phyloP scores from a whole-genome alignment of 805 yeast species.

The Candida mattraensis region DNA sequence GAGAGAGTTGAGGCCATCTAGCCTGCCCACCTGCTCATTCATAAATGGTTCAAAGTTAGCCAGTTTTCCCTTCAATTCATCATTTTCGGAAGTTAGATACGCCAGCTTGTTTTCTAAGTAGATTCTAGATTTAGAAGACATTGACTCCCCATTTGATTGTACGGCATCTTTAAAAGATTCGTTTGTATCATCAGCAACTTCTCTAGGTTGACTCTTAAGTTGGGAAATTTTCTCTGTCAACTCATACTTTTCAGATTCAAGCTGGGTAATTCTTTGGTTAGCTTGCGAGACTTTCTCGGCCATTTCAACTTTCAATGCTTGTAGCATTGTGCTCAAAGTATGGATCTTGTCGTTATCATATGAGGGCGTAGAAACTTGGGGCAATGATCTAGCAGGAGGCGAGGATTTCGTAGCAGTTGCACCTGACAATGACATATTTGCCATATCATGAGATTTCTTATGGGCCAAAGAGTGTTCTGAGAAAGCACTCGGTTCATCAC shows the following conservation, averaged over 20 bases:
- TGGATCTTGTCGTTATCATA: too few relatives aligned
- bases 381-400: too few relatives aligned
- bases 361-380: too few relatives aligned
- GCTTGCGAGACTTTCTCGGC: conserved; percentile 57
- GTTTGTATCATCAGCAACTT: too few relatives aligned
- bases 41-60: conserved; percentile 52
- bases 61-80: conserved; percentile 39
- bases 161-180: background rate
- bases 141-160: conserved; percentile 8
- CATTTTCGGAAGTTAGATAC: conserved; percentile 47
- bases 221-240: conserved; percentile 7
- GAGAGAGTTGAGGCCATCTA: conserved; percentile 52
- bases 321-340: conserved; percentile 28
- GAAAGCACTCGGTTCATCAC: too few relatives aligned
- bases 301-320: conserved; percentile 41
- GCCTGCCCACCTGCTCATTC: conserved; percentile 50
- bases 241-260: conserved; percentile 41
- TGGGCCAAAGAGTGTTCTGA: too few relatives aligned
- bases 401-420: too few relatives aligned
- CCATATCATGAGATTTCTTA: too few relatives aligned
- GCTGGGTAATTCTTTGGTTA: conserved; percentile 46
- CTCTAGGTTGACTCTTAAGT: conserved; percentile 6
- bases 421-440: too few relatives aligned
- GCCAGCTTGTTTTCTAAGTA: conserved; percentile 34
- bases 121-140: conserved; percentile 20